Conservation (phyloP, 23 red algal species). For the Cyanidiococcus yangmingshanensis region DNA sequence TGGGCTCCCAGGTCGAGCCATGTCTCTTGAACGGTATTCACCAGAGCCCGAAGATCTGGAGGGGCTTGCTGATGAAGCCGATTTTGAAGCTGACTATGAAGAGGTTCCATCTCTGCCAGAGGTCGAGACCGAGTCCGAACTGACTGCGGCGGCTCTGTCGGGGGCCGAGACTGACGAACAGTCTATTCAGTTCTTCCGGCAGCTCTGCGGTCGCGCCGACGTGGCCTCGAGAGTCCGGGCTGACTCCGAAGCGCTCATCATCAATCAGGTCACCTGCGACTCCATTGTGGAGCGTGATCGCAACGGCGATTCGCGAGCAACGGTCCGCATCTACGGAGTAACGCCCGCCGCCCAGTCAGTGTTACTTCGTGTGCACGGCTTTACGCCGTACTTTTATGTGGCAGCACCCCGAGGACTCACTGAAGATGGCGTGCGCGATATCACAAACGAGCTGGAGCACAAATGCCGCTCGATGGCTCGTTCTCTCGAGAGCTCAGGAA, state of each 20-base stretch:
- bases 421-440: neutral
- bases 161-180: neutral
- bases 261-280: slow-evolving; percentile 11
- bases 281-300: neutral
- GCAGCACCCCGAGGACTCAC: slow-evolving; percentile 15
- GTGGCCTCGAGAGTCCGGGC: neutral
- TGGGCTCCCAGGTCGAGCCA: neutral
- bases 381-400: slow-evolving; percentile 75
- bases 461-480: neutral
- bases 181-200: neutral
- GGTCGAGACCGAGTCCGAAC: neutral
- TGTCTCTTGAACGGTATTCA: neutral
- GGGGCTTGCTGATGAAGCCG: neutral
- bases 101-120: neutral
- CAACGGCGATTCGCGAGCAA: slow-evolving; percentile 1
- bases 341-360: slow-evolving; percentile 49
- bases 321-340: slow-evolving; percentile 68
- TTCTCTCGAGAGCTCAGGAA: neutral
- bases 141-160: neutral
- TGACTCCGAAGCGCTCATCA: neutral
- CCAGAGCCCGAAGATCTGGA: neutral
- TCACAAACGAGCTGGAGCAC: neutral
- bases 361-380: slow-evolving; percentile 44
- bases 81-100: neutral
- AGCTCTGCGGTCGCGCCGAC: neutral